These are phyloP conservation scores for Aspergillus sergii DNA, from an alignment of 2,329 filamentous ascomycete species.

Conservation along the genomic window DNA sequence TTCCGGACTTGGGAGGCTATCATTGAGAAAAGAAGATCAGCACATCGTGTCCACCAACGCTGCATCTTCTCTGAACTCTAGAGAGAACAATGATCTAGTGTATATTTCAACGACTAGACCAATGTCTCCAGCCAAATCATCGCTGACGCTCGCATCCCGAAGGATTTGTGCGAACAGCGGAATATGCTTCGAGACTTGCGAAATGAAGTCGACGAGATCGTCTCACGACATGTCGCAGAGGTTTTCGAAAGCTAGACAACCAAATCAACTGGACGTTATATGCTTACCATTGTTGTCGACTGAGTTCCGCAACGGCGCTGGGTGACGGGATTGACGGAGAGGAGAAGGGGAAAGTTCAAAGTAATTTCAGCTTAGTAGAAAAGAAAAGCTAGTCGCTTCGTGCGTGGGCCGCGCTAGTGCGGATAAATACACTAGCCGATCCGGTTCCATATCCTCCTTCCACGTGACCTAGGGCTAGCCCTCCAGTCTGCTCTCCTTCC, in stretches of 20 bases:
- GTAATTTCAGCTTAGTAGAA: constrained; percentile 17
- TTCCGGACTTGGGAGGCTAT: constrained; percentile 97
- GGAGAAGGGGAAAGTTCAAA: constrained; percentile 27
- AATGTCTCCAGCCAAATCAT: constrained; percentile 59
- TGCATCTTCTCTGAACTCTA: constrained; percentile 90
- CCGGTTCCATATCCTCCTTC: constrained; percentile 1
- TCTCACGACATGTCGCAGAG: constrained; percentile 42
- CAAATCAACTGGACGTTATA: constrained; percentile 46
- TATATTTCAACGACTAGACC: constrained; percentile 55
- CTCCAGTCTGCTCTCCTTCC: not conserved
- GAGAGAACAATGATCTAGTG: constrained; percentile 61
- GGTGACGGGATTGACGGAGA: constrained; percentile 48
- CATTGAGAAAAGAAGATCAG: constrained; percentile 99
- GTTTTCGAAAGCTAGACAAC: constrained; percentile 40
- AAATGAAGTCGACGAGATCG: constrained; percentile 28
- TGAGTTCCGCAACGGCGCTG: constrained; percentile 53
- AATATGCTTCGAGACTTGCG: constrained; percentile 39
- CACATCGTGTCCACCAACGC: constrained; percentile 71
- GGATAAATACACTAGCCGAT: constrained; percentile 21
- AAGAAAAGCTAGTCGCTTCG: constrained; percentile 29
- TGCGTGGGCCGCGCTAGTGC: constrained; percentile 38
- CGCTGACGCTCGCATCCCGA: constrained; percentile 37
- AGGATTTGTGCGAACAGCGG: constrained; percentile 38
- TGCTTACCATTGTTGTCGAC: constrained; percentile 66
- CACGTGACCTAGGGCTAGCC: constrained; percentile 26